Percentiles rank a stretch among this genome's conserved stretches.
Evolutionary conservation across 192 early-diverging fungal species (phyloP).

Genomic region (Coemansia sp.): DNA sequence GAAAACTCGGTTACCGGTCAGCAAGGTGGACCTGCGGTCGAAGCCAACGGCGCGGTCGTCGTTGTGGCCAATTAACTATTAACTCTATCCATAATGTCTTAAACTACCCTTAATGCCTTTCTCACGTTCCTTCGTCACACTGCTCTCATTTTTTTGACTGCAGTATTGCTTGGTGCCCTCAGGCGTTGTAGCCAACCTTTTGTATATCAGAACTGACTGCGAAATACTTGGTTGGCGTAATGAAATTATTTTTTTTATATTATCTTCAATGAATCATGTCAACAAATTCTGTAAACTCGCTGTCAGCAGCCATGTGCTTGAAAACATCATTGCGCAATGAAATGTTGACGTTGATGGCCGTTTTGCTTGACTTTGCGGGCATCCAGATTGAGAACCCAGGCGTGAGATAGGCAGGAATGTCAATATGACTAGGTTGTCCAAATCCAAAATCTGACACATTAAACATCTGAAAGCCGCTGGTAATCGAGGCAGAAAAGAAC

Average conservation of each 20-base stretch:
- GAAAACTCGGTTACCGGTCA: slow-evolving; percentile 30
- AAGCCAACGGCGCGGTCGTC: slow-evolving; percentile 22
- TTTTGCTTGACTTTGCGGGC: slow-evolving; percentile 8
- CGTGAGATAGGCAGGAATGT: slow-evolving; percentile 30
- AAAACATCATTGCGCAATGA: slow-evolving; percentile 24
- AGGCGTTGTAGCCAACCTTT: slow-evolving; percentile 13
- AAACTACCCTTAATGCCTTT: slow-evolving; percentile 9
- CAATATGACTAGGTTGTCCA: slow-evolving; percentile 25
- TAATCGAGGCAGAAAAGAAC: slow-evolving; percentile 37
- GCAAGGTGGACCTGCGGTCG: slow-evolving; percentile 33
- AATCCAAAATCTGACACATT: slow-evolving; percentile 28
- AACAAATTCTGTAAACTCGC: slow-evolving; percentile 28
- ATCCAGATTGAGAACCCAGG: slow-evolving; percentile 48
- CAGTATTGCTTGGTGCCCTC: too few species aligned
- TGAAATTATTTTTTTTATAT: slow-evolving; percentile 1
- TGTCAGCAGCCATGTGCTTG: slow-evolving; percentile 9
- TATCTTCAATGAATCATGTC: slow-evolving; percentile 10
- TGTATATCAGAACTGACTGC: not conserved
- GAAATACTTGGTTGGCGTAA: not conserved
- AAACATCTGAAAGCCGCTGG: slow-evolving; percentile 27
- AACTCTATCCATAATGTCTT: too few species aligned
- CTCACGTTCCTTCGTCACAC: not conserved
- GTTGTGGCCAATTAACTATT: slow-evolving; percentile 11
- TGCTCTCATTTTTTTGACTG: too few species aligned
- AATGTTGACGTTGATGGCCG: slow-evolving; percentile 13